A percentile compares a stretch with the other conserved stretches of the same genome.
Conservation (phyloP, 2,329 filamentous ascomycete species). For the Sporothrix luriei region DNA sequence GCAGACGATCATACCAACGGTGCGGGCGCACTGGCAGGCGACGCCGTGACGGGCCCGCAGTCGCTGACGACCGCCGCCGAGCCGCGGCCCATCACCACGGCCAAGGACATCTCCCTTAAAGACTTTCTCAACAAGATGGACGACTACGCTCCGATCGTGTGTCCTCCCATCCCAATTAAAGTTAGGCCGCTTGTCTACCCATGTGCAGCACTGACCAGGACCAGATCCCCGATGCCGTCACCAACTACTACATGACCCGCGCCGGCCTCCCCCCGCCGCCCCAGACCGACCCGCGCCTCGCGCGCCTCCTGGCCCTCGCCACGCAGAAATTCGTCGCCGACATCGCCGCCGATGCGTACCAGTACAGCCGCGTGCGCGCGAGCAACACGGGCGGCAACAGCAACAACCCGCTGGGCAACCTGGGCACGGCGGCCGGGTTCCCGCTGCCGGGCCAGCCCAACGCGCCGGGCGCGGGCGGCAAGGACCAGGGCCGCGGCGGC, state of each 20-base stretch:
- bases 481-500: conserved; percentile 60
- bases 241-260: conserved; percentile 95
- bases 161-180: conserved; percentile 41
- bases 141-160: conserved; percentile 93
- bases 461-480: conserved; percentile 49
- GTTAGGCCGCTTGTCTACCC: neutral
- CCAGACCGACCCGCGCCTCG: conserved; percentile 85
- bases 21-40: neutral
- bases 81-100: conserved; percentile 50
- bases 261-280: conserved; percentile 91
- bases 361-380: conserved; percentile 94
- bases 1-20: neutral
- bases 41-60: neutral
- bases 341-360: conserved; percentile 95
- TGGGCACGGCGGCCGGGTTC: conserved; percentile 74
- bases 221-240: conserved; percentile 97
- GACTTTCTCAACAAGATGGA: conserved; percentile 97
- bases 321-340: conserved; percentile 99
- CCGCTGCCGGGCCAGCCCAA: conserved; percentile 63
- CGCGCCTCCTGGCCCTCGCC: conserved; percentile 91
- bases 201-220: neutral
- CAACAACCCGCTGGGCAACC: conserved; percentile 88
- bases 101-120: conserved; percentile 88
- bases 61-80: conserved; percentile 16
- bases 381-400: conserved; percentile 78